Evolutionary conservation across 352 stramenopile species (phyloP).

Genomic region (Pythium biforme): DNA sequence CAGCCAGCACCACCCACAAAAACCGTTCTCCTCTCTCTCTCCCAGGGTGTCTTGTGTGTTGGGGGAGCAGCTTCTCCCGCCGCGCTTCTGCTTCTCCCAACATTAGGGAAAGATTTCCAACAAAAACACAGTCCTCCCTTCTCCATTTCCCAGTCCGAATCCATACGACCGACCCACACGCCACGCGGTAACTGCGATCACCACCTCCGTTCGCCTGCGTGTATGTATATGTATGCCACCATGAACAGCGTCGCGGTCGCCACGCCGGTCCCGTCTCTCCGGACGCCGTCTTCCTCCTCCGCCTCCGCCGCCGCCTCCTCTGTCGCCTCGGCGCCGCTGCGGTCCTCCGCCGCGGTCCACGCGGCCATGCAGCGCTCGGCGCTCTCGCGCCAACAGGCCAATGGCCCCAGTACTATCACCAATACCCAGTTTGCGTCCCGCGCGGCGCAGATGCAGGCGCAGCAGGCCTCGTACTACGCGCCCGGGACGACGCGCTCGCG

Average conservation of each 20-base stretch:
- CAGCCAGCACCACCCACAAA: not conserved
- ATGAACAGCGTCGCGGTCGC: slow-evolving; percentile 29
- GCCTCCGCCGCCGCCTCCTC: not conserved
- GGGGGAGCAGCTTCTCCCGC: slow-evolving; percentile 2
- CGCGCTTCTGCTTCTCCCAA: slow-evolving; percentile 4
- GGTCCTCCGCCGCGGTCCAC: slow-evolving; percentile 12
- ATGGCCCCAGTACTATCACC: not conserved
- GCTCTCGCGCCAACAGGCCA: slow-evolving; percentile 15
- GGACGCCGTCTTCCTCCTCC: not conserved
- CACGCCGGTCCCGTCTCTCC: not conserved
- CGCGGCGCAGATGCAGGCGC: slow-evolving; percentile 5
- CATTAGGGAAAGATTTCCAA: slow-evolving; percentile 8
- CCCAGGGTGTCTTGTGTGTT: slow-evolving; percentile 1
- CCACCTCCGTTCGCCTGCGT: not conserved
- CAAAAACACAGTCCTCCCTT: slow-evolving; percentile 3
- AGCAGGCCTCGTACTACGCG: slow-evolving; percentile 22
- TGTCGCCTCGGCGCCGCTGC: not conserved
- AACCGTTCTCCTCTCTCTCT: slow-evolving; percentile 15
- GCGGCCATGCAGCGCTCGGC: slow-evolving; percentile 26
- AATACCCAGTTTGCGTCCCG: slow-evolving; percentile 11
- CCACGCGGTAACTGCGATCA: not conserved
- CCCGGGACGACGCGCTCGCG: slow-evolving; percentile 13
- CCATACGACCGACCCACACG: not conserved
- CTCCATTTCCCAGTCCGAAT: slow-evolving; percentile 10
- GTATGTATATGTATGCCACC: slow-evolving; percentile 25